phyloP scores from a whole-genome alignment of 202 grass and related monocot genomes.

The Alloteropsis angusta region DNA sequence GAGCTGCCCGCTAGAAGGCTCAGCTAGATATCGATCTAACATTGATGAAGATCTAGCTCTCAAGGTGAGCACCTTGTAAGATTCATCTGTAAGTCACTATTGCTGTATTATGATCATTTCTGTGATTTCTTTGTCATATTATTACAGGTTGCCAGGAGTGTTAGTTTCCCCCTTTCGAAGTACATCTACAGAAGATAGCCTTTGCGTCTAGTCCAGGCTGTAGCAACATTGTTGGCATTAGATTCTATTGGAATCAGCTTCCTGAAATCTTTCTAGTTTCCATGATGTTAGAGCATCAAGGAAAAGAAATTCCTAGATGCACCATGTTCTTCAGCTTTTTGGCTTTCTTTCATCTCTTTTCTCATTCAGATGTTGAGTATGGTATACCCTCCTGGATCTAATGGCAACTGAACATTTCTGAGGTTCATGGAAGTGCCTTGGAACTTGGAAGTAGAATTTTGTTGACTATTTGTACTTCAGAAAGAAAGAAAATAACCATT shows the following conservation, averaged over 20 bases:
- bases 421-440: slow-evolving; percentile 3
- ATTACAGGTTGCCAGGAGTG: slow-evolving; percentile 82
- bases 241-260: slow-evolving; percentile 5
- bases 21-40: slow-evolving; percentile 69
- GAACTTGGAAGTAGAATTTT: slow-evolving; percentile 12
- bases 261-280: slow-evolving; percentile 14
- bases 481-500: neutral
- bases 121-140: slow-evolving; percentile 27
- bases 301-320: slow-evolving; percentile 2
- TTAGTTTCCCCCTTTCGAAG: slow-evolving; percentile 77
- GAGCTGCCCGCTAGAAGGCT: slow-evolving; percentile 86
- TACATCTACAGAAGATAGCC: slow-evolving; percentile 94
- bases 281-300: slow-evolving; percentile 13
- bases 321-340: slow-evolving; percentile 3
- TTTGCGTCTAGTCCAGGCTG: slow-evolving; percentile 14
- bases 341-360: neutral
- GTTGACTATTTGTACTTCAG: neutral
- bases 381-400: slow-evolving; percentile 5
- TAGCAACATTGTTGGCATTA: slow-evolving; percentile 3
- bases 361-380: neutral
- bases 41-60: slow-evolving; percentile 94
- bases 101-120: slow-evolving; percentile 1
- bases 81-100: neutral
- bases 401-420: neutral
- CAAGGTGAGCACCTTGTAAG: slow-evolving; percentile 48